phyloP scores from a whole-genome alignment of 2,329 filamentous ascomycete genomes.

The Aaosphaeria arxii region DNA sequence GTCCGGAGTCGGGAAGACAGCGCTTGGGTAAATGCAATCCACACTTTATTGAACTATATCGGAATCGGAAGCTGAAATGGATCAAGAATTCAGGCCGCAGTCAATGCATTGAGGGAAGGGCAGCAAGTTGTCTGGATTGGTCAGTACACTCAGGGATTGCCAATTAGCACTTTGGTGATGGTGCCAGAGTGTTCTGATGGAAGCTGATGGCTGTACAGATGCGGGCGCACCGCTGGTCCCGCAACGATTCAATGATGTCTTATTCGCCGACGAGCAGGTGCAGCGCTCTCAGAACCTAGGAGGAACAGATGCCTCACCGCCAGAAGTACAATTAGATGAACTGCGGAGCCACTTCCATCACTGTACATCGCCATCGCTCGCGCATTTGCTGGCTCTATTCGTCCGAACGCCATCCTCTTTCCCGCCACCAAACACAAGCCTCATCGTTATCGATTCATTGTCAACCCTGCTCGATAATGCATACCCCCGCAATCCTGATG shows the following conservation, averaged over 20 bases:
- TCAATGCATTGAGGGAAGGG: slow-evolving; percentile 59
- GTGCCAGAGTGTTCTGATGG: neutral
- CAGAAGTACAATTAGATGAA: slow-evolving; percentile 20
- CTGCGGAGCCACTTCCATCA: slow-evolving; percentile 60
- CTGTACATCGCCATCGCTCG: slow-evolving; percentile 56
- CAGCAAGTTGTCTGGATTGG: slow-evolving; percentile 78
- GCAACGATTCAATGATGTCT: slow-evolving; percentile 48
- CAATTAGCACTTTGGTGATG: slow-evolving; percentile 7
- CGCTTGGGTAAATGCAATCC: slow-evolving; percentile 63
- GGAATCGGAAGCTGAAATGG: slow-evolving; percentile 21
- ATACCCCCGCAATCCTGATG: slow-evolving; percentile 59
- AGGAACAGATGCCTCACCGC: slow-evolving; percentile 6
- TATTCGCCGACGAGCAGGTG: slow-evolving; percentile 16
- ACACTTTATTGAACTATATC: slow-evolving; percentile 6
- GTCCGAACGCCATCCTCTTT: slow-evolving; percentile 63
- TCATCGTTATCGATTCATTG: slow-evolving; percentile 76
- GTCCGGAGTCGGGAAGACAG: slow-evolving; percentile 80
- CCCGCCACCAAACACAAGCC: slow-evolving; percentile 59
- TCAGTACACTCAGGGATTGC: slow-evolving; percentile 43
- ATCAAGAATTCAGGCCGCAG: slow-evolving; percentile 66
- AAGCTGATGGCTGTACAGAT: slow-evolving; percentile 33
- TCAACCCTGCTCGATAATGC: slow-evolving; percentile 74
- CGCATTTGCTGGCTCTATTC: slow-evolving; percentile 70
- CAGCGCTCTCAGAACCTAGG: slow-evolving; percentile 1
- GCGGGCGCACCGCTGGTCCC: slow-evolving; percentile 51